Percentiles rank a stretch among this genome's conserved stretches.
These are phyloP conservation scores for Neofusicoccum cordaticola DNA, from an alignment of 2,329 filamentous ascomycete species.

Conservation along the genomic window DNA sequence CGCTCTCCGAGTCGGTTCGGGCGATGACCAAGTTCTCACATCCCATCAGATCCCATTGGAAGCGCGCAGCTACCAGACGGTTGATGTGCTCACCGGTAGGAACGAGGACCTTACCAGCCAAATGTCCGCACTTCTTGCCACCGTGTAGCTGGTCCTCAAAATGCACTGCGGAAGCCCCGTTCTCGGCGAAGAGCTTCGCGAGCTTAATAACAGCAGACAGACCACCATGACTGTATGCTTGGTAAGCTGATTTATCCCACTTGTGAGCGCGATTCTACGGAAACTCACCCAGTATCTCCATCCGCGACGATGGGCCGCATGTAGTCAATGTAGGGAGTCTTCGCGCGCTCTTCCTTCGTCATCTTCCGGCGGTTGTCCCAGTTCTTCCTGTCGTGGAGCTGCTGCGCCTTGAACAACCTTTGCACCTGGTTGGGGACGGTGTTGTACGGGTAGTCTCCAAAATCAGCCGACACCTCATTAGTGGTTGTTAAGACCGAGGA, in stretches of 20 bases:
- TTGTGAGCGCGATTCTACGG: background rate
- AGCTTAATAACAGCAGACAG: slow-evolving; percentile 91
- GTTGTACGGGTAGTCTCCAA: slow-evolving; percentile 98
- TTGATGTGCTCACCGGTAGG: slow-evolving; percentile 96
- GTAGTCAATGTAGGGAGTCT: slow-evolving; percentile 85
- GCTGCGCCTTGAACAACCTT: slow-evolving; percentile 91
- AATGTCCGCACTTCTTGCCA: slow-evolving; percentile 96
- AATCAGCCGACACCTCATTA: slow-evolving; percentile 96
- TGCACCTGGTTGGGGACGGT: slow-evolving; percentile 98
- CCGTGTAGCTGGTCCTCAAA: slow-evolving; percentile 98
- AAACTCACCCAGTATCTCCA: slow-evolving; percentile 74
- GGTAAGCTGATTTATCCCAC: background rate
- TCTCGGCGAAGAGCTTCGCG: slow-evolving; percentile 95
- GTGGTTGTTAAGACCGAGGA: slow-evolving; percentile 89
- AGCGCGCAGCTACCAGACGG: slow-evolving; percentile 82
- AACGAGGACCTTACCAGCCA: slow-evolving; percentile 93
- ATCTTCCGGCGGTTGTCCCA: slow-evolving; percentile 83
- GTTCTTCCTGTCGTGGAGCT: slow-evolving; percentile 93
- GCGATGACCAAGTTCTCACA: slow-evolving; percentile 93
- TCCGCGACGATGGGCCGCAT: slow-evolving; percentile 93
- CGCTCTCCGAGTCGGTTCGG: slow-evolving; percentile 91
- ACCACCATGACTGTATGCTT: slow-evolving; percentile 68
- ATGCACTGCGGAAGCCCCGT: slow-evolving; percentile 92
- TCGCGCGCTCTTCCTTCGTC: slow-evolving; percentile 67
- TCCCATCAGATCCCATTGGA: slow-evolving; percentile 99